Percentiles rank a stretch among this genome's conserved stretches.
phyloP scores from a whole-genome alignment of 768 basidiomycete genomes.

The Serendipita sp. region DNA sequence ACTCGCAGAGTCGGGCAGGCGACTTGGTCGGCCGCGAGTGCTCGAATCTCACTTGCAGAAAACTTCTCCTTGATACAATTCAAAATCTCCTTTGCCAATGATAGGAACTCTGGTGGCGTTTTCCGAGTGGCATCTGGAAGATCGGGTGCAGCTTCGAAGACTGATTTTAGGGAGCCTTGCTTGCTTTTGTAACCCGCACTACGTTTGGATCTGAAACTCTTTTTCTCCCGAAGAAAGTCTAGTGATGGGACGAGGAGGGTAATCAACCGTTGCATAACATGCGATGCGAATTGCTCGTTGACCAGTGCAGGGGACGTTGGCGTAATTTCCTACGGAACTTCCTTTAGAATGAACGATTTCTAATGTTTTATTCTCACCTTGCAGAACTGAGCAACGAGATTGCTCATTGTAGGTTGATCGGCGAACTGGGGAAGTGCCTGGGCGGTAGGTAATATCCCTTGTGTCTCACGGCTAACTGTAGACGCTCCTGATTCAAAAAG shows the following conservation, averaged over 20 bases:
- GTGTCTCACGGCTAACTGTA: constrained; percentile 25
- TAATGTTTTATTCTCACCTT: constrained; percentile 1
- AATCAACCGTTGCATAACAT: constrained; percentile 69
- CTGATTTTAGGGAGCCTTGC: constrained; percentile 66
- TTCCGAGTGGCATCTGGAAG: background rate
- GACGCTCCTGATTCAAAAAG: constrained; percentile 34
- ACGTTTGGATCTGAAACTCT: constrained; percentile 59
- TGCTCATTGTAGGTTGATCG: constrained; percentile 19
- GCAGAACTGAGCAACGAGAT: constrained; percentile 15
- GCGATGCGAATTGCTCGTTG: constrained; percentile 79
- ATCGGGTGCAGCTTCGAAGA: constrained; percentile 31
- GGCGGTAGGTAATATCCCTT: constrained; percentile 15
- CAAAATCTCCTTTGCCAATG: constrained; percentile 31
- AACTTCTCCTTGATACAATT: constrained; percentile 34
- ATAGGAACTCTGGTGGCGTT: constrained; percentile 34
- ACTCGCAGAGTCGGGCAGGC: no score
- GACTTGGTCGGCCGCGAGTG: constrained; percentile 60
- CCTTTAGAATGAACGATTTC: background rate
- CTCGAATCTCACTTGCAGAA: constrained; percentile 56
- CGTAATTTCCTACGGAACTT: constrained; percentile 47
- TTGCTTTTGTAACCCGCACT: constrained; percentile 67
- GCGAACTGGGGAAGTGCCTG: constrained; percentile 4
- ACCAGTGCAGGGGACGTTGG: constrained; percentile 47
- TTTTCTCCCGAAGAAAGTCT: constrained; percentile 20
- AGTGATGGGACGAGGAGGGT: constrained; percentile 53